Percentiles rank a stretch among this genome's conserved stretches.
Evolutionary conservation across 169 alveolate genomes (phyloP).

Genomic region (Cytauxzoon felis): DNA sequence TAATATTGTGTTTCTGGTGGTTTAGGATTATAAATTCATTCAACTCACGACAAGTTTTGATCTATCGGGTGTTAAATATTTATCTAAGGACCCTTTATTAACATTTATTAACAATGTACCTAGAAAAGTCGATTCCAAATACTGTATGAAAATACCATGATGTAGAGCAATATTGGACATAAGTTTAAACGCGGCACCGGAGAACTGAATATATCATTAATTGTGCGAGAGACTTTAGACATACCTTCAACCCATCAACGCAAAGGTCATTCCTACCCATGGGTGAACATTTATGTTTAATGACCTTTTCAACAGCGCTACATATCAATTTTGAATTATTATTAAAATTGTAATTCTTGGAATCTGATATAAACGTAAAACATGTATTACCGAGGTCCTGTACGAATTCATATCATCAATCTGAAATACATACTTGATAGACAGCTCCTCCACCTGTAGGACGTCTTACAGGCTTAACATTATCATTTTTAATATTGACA

Average conservation of each 20-base stretch:
- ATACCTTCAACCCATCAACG: slow-evolving; percentile 75
- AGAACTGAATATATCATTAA: slow-evolving; percentile 33
- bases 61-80: slow-evolving; percentile 79
- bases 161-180: slow-evolving; percentile 79
- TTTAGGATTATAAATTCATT: neutral
- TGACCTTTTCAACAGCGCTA: slow-evolving; percentile 69
- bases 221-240: neutral
- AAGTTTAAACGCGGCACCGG: slow-evolving; percentile 89
- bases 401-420: neutral
- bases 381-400: slow-evolving; percentile 83
- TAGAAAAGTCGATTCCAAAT: slow-evolving; percentile 13
- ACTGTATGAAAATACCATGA: slow-evolving; percentile 82
- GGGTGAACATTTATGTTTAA: slow-evolving; percentile 70
- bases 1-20: slow-evolving; percentile 77
- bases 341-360: slow-evolving; percentile 65
- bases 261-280: slow-evolving; percentile 88
- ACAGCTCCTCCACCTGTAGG: slow-evolving; percentile 96
- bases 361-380: slow-evolving; percentile 80
- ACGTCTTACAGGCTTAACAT: slow-evolving; percentile 85
- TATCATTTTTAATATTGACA: slow-evolving; percentile 74
- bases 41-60: slow-evolving; percentile 60
- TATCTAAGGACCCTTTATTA: slow-evolving; percentile 63
- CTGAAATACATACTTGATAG: slow-evolving; percentile 73
- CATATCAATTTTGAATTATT: slow-evolving; percentile 75
- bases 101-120: slow-evolving; percentile 85